Evolutionary conservation across 1,284 basidiomycete species (phyloP), one percentile per base, ranked within the genome.

Genomic region (Inonotus obliquus): DNA sequence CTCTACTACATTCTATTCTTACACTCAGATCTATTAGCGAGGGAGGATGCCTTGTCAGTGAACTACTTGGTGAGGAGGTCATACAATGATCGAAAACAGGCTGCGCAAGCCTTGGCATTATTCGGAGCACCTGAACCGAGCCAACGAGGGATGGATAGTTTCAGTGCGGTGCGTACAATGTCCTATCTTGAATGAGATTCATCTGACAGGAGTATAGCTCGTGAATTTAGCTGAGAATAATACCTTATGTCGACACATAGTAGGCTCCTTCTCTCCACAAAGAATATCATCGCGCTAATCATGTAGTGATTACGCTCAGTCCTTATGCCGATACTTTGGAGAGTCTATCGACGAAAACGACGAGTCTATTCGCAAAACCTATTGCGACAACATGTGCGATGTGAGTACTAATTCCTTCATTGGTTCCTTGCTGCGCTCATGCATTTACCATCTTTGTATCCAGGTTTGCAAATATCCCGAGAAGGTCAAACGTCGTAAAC

Each of bases 351-450:
- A 90, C 65, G 70, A 75, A 2, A 73, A 70, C 4, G 78, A 90
- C 64, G 65, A 75, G 1, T 76, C 76, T 5, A 66, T 79, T 4
- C 71, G 81, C 56, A 79, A 80, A 61, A 69, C 71, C 2, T 86
- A 91, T 66, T 96, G 93, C 68, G 73, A 87, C 61, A 76, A 78
- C 44, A 93, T 94, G 90, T 96, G 92, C 68, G 92, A 95, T 73
- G 92, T 93, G 68, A 58, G 48, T 49, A 23, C 41, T 2, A 39
- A n/a, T 48, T 21, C 23, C 21, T 49, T 23, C 11, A 3, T 6
- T n/a, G 17, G 17, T 21, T 44, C 17, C 19, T 1, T n/a, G 41
- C 19, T 44, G 17, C 19, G 17, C 19, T 7, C 7, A 14, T 44
- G 41, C 23, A 21, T 21, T 23, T 25, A n/a, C 32, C 21, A 14